Evolutionary conservation across 1,284 basidiomycete genomes (phyloP).

Genomic region (Trametes sp.): DNA sequence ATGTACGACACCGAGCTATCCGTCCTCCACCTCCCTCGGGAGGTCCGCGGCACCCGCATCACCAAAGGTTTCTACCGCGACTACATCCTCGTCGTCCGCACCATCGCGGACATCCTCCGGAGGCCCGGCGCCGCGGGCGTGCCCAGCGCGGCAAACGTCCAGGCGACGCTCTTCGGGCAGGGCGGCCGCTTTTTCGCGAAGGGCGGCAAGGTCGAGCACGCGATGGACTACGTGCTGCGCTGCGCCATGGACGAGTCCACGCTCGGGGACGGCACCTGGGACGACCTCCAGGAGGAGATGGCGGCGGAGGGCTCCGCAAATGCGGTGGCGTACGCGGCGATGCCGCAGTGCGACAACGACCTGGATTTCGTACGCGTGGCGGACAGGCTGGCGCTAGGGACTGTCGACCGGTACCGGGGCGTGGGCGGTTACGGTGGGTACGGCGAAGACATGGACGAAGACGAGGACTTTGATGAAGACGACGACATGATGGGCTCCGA

Average conservation of each 20-base stretch:
- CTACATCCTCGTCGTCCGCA: background rate
- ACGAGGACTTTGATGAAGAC: background rate
- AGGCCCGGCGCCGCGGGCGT: conserved; percentile 1
- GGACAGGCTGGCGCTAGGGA: conserved; percentile 1
- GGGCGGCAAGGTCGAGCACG: conserved; percentile 15
- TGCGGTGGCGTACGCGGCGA: conserved; percentile 1
- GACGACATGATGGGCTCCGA: background rate
- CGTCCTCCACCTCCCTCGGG: conserved; percentile 4
- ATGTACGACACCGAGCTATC: background rate
- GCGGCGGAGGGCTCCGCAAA: background rate
- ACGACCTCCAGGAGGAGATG: conserved; percentile 6
- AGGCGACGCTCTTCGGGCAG: background rate
- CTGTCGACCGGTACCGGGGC: background rate
- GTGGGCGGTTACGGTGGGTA: background rate
- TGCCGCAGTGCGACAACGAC: conserved; percentile 26
- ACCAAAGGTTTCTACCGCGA: conserved; percentile 6
- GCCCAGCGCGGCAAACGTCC: conserved; percentile 5
- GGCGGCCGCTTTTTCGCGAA: conserved; percentile 5
- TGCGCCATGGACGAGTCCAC: conserved; percentile 20
- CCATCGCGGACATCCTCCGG: conserved; percentile 1
- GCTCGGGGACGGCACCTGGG: conserved; percentile 20
- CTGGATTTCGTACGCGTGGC: conserved; percentile 21
- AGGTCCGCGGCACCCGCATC: background rate
- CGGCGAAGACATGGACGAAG: background rate
- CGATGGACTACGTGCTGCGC: conserved; percentile 20